Base-by-base conservation (phyloP, 768 basidiomycete species). In the Lentinula boryana region DNA sequence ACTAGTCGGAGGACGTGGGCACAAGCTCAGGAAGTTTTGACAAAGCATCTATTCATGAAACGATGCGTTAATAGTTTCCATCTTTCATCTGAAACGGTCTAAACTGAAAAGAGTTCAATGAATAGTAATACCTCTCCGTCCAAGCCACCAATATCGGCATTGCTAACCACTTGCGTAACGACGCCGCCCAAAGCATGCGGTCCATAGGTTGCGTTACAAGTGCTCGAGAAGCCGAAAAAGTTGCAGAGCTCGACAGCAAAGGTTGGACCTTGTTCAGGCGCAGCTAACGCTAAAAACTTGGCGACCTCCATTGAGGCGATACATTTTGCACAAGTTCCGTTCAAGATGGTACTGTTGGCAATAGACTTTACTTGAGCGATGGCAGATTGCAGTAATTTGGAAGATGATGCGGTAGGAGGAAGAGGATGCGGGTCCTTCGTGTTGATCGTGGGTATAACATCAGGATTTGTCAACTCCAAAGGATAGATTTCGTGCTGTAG, bases 131-230 rank as follows among this genome's bases (percentile, higher is more conserved):
- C 86, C 78, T 88, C 86, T 13, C 89, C 89, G 65, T 91, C 89
- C 58, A 83, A 84, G 5, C 88, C 87, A 12, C 83, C 84, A 2
- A 86, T 83, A 66, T 91, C 82, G 6, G 88, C 86, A 63, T 85
- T 86, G 10, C 87, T 83, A 41, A 86, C 63, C 10, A 91, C 87
- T 70, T 91, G 89, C 0, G 89, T 88, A 61, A 89, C 69, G 32
- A 87, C 76, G 3, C 85, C 72, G 0, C 89, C 89, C 16, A 84
- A 68, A 4, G 76, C 78, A 57, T 76, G 69, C 6, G 71, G 64
- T 23, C 83, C 79, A 68, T 75, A 87, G 32, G 71, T 78, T 15
- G 72, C 73, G 59, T 74, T 73, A 69, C 88, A 90, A 23, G 73
- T 72, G 6, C 71, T 72, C 0, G 80, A 76, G 68, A 87, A 78